phyloP scores from a whole-genome alignment of 129 eudicot species.

The Logfia minima region DNA sequence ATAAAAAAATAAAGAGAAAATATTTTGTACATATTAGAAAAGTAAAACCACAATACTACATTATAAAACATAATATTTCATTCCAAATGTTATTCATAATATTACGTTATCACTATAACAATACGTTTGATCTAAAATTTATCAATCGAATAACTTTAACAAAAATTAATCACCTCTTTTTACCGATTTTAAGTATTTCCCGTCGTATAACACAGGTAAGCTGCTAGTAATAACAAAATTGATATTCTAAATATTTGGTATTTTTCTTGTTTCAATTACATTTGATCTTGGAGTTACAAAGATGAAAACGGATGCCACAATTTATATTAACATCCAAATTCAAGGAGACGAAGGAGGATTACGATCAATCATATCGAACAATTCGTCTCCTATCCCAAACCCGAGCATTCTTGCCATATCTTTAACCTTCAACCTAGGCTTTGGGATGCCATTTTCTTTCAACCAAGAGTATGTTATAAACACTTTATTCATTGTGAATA shows the following conservation, averaged over 20 bases:
- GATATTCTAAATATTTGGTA: background rate
- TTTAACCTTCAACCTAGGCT: conserved; percentile 72
- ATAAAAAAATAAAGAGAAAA: too few species aligned
- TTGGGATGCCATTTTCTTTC: conserved; percentile 67
- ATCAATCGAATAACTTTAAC: too few species aligned
- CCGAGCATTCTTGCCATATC: conserved; percentile 99
- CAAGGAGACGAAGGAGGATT: conserved; percentile 26
- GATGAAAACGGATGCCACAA: background rate
- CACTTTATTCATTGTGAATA: conserved; percentile 84
- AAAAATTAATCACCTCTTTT: too few species aligned
- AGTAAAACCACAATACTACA: too few species aligned
- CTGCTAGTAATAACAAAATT: too few species aligned
- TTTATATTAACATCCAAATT: background rate
- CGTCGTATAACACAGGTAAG: too few species aligned
- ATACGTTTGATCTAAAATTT: too few species aligned
- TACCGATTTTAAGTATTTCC: too few species aligned
- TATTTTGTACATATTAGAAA: too few species aligned
- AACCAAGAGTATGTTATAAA: conserved; percentile 80
- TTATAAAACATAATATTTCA: too few species aligned
- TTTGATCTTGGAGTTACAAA: background rate
- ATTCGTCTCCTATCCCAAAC: conserved; percentile 89
- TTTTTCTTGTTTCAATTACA: background rate
- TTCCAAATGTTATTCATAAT: too few species aligned
- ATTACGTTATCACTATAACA: too few species aligned
- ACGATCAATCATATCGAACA: conserved; percentile 73